A percentile compares a stretch with the other conserved stretches of the same genome.
Conservation (phyloP, 2,329 filamentous ascomycete species). For the Paraphaeosphaeria minitans region DNA sequence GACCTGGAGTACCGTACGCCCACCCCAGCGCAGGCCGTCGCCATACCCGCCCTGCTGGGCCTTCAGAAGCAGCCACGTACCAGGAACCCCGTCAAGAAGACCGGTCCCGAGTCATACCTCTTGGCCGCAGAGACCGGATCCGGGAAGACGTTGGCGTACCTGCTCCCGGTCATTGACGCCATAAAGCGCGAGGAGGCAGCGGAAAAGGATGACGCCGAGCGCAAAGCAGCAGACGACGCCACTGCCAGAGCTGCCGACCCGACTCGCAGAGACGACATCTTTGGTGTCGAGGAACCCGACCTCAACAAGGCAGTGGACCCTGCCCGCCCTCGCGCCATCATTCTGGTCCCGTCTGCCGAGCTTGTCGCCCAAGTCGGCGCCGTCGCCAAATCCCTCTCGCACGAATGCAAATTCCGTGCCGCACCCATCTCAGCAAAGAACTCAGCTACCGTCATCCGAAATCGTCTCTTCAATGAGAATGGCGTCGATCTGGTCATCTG, state of each 20-base stretch:
- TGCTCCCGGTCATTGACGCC: slow-evolving; percentile 82
- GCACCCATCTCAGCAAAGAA: slow-evolving; percentile 80
- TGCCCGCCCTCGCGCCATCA: slow-evolving; percentile 79
- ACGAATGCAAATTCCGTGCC: slow-evolving; percentile 84
- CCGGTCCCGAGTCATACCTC: slow-evolving; percentile 69
- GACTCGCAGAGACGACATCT: slow-evolving; percentile 54
- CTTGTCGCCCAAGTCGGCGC: slow-evolving; percentile 84
- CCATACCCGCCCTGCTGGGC: slow-evolving; percentile 80
- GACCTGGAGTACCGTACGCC: slow-evolving; percentile 77
- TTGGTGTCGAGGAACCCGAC: slow-evolving; percentile 64
- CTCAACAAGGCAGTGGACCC: slow-evolving; percentile 67
- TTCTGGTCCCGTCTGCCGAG: slow-evolving; percentile 91
- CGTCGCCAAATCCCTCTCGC: slow-evolving; percentile 81
- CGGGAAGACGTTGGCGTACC: slow-evolving; percentile 92
- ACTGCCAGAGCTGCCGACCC: slow-evolving; percentile 28
- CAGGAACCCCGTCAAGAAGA: slow-evolving; percentile 32
- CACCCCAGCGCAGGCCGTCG: slow-evolving; percentile 86
- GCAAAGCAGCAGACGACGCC: slow-evolving; percentile 58
- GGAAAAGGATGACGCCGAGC: slow-evolving; percentile 56
- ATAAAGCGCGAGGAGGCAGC: slow-evolving; percentile 74
- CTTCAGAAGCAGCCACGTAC: slow-evolving; percentile 51
- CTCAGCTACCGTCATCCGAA: slow-evolving; percentile 78
- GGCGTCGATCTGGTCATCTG: slow-evolving; percentile 86
- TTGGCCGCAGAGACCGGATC: slow-evolving; percentile 96
- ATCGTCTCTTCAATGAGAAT: slow-evolving; percentile 76